phyloP scores from a whole-genome alignment of 805 yeast species.

The Cyberlindnera bimundalis region DNA sequence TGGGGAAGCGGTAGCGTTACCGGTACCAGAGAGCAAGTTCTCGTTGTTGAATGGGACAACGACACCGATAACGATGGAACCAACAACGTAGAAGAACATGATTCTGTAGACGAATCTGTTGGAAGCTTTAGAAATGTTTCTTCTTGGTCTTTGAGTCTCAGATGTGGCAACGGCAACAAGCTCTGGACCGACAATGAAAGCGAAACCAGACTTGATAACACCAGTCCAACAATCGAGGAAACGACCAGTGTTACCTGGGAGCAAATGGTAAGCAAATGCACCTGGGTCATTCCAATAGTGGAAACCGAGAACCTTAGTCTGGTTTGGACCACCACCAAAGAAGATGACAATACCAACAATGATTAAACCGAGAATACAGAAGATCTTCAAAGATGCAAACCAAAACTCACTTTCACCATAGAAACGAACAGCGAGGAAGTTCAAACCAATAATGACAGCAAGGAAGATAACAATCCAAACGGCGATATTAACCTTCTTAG shows the following conservation, averaged over 20 bases:
- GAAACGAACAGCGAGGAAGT: conserved; percentile 54
- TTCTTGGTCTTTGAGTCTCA: conserved; percentile 58
- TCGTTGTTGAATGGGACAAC: conserved; percentile 62
- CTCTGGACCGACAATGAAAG: conserved; percentile 64
- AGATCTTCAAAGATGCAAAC: conserved; percentile 55
- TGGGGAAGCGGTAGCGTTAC: conserved; percentile 71
- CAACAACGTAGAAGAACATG: conserved; percentile 56
- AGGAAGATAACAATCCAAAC: conserved; percentile 60
- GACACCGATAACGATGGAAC: conserved; percentile 66
- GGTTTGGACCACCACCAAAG: conserved; percentile 62
- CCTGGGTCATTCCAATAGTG: conserved; percentile 64
- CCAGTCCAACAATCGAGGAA: conserved; percentile 64
- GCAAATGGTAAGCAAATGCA: conserved; percentile 46
- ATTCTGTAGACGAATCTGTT: conserved; percentile 52
- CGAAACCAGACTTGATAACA: conserved; percentile 60
- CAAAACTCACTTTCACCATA: conserved; percentile 65
- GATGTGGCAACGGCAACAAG: conserved; percentile 54
- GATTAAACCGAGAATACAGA: conserved; percentile 61
- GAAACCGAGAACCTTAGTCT: conserved; percentile 55
- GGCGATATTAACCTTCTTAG: conserved; percentile 54
- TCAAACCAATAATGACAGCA: conserved; percentile 41
- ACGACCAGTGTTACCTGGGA: conserved; percentile 54
- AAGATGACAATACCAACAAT: conserved; percentile 53
- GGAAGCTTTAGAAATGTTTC: conserved; percentile 60
- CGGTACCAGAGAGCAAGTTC: conserved; percentile 43